These are phyloP conservation scores for Xanthoparmelia taractica DNA, from an alignment of 495 filamentous ascomycete genomes.

Conservation along the genomic window DNA sequence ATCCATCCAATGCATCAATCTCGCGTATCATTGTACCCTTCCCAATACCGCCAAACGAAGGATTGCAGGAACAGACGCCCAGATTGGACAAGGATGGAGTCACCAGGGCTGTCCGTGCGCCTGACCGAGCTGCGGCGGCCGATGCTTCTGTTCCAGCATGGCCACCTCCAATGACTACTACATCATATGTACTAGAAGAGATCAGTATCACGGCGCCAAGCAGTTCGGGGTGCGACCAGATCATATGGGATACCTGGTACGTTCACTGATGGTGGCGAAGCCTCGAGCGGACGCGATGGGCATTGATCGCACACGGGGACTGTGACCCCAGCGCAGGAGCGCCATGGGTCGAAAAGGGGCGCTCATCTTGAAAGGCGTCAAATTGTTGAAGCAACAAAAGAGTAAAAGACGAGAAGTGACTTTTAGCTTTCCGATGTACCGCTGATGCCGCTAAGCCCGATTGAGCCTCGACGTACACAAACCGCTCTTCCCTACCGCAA, in stretches of 20 bases:
- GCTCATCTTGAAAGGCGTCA: conserved; percentile 27
- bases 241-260: conserved; percentile 29
- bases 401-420: background rate
- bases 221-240: background rate
- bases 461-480: background rate
- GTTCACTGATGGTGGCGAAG: conserved; percentile 43
- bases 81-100: conserved; percentile 82
- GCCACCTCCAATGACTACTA: conserved; percentile 90
- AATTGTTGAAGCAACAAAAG: background rate
- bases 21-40: conserved; percentile 96
- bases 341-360: conserved; percentile 32
- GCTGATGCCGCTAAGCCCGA: conserved; percentile 1
- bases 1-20: conserved; percentile 89
- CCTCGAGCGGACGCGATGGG: conserved; percentile 12
- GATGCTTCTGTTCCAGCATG: conserved; percentile 94
- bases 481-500: no score
- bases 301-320: conserved; percentile 25
- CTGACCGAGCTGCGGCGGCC: conserved; percentile 83
- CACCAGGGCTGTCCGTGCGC: conserved; percentile 81
- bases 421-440: background rate
- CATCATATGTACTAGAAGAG: conserved; percentile 65
- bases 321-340: conserved; percentile 32
- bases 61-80: conserved; percentile 95
- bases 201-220: conserved; percentile 10
- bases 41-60: conserved; percentile 95